A percentile compares a stretch with the other conserved stretches of the same genome.
Evolutionary conservation across 345 rosid genomes (phyloP).

Genomic region (Excoecaria cochinchinensis): DNA sequence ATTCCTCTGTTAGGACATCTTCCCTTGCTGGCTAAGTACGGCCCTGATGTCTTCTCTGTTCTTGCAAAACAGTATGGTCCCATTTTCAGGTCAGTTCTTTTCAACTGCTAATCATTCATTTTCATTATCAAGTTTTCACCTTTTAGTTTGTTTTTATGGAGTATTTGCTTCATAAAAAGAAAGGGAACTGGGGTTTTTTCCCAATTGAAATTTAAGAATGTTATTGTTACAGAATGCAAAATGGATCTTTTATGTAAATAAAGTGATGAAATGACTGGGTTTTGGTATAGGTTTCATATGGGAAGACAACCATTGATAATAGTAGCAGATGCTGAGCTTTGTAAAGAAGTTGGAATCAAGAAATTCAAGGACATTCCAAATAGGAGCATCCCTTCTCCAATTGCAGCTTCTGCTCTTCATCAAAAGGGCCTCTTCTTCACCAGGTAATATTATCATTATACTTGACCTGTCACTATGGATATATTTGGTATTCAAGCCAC

Average conservation of each 20-base stretch:
- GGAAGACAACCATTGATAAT: constrained; percentile 92
- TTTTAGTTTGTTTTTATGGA: not conserved
- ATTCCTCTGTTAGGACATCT: constrained; percentile 56
- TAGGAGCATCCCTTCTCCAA: constrained; percentile 93
- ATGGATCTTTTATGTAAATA: too few relatives aligned
- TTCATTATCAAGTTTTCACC: not conserved
- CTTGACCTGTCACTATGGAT: not conserved
- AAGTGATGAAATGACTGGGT: not conserved
- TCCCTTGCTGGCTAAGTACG: constrained; percentile 77
- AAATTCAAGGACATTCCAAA: constrained; percentile 82
- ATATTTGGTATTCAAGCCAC: too few relatives aligned
- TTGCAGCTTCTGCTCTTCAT: constrained; percentile 89
- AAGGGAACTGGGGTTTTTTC: too few relatives aligned
- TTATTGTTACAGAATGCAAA: too few relatives aligned
- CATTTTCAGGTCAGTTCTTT: constrained; percentile 64
- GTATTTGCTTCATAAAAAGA: too few relatives aligned
- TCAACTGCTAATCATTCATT: not conserved
- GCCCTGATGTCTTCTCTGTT: constrained; percentile 76
- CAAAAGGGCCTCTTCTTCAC: constrained; percentile 97
- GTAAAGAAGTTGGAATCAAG: constrained; percentile 84
- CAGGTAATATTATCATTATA: constrained; percentile 35
- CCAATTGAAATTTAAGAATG: too few relatives aligned
- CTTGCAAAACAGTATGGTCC: constrained; percentile 85
- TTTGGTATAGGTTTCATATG: constrained; percentile 81
- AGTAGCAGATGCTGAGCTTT: constrained; percentile 77